Evolutionary conservation across 1,284 basidiomycete genomes (phyloP).

Genomic region (Heliocybe sulcata): DNA sequence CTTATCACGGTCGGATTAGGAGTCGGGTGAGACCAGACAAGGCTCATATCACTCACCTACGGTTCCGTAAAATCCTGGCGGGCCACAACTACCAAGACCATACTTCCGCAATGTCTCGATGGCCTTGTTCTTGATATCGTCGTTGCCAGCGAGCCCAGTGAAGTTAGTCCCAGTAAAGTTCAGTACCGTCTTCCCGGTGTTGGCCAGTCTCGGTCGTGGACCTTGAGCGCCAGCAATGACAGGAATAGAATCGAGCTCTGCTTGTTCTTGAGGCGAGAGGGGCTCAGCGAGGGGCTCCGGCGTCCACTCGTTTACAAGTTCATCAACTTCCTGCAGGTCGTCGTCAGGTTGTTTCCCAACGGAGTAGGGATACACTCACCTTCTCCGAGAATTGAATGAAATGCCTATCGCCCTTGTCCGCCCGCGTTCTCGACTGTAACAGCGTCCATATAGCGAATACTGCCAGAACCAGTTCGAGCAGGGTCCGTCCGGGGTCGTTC

Average conservation of each 20-base stretch:
- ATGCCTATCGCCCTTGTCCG: slow-evolving; percentile 80
- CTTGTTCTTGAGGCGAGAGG: slow-evolving; percentile 52
- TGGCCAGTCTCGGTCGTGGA: slow-evolving; percentile 73
- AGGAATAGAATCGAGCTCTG: slow-evolving; percentile 71
- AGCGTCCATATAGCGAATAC: slow-evolving; percentile 88
- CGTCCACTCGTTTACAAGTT: slow-evolving; percentile 92
- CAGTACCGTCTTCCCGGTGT: slow-evolving; percentile 72
- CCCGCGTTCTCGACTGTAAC: slow-evolving; percentile 83
- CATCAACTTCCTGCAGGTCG: slow-evolving; percentile 80
- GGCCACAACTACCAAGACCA: slow-evolving; percentile 94
- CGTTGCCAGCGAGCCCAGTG: slow-evolving; percentile 84
- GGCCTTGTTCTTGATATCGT: slow-evolving; percentile 81
- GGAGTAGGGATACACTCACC: slow-evolving; percentile 35
- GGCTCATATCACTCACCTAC: slow-evolving; percentile 49
- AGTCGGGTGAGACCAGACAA: background rate
- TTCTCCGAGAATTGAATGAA: slow-evolving; percentile 90
- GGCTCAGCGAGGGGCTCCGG: slow-evolving; percentile 81
- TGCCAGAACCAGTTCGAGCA: slow-evolving; percentile 87
- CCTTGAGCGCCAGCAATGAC: slow-evolving; percentile 79
- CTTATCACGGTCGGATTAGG: slow-evolving; percentile 29
- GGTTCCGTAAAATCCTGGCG: slow-evolving; percentile 96
- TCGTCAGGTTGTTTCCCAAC: background rate
- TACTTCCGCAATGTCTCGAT: slow-evolving; percentile 87
- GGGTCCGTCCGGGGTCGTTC: slow-evolving; percentile 86
- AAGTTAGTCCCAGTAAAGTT: slow-evolving; percentile 96